These are phyloP conservation scores for Rhodotorula graminis DNA, from an alignment of 768 basidiomycete genomes.

Conservation along the genomic window DNA sequence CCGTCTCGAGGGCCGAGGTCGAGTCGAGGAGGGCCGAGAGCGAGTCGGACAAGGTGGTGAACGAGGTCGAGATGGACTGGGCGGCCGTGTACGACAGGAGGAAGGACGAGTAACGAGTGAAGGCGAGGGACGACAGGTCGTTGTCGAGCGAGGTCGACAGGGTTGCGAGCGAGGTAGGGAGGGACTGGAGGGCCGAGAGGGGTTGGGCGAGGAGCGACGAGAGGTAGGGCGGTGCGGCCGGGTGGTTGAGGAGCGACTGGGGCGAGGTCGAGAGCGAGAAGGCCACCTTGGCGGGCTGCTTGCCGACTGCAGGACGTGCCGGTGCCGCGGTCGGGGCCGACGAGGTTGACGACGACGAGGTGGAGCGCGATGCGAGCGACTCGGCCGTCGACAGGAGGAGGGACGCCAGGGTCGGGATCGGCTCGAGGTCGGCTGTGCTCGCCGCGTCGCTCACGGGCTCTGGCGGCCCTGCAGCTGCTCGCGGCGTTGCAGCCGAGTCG, in stretches of 20 bases:
- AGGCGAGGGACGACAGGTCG: constrained; percentile 42
- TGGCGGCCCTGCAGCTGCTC: no score
- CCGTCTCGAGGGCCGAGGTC: constrained; percentile 21
- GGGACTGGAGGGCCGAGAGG: constrained; percentile 13
- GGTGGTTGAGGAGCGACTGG: neutral
- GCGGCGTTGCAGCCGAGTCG: no score
- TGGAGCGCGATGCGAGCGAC: constrained; percentile 17
- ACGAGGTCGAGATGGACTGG: constrained; percentile 29
- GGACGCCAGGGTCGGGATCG: constrained; percentile 29
- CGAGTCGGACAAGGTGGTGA: constrained; percentile 21
- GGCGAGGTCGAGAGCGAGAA: constrained; percentile 7
- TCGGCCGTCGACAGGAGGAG: constrained; percentile 32
- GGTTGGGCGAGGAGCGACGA: constrained; percentile 23
- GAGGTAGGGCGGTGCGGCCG: constrained; percentile 17
- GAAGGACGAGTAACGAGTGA: constrained; percentile 39
- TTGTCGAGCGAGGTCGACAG: constrained; percentile 36
- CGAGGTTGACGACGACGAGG: neutral
- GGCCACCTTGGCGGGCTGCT: neutral
- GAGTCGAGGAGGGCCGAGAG: constrained; percentile 36
- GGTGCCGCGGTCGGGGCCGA: neutral
- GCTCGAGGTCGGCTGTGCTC: neutral
- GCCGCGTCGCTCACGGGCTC: no score
- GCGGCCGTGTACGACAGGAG: constrained; percentile 34
- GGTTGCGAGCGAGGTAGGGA: constrained; percentile 20
- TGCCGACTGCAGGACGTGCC: neutral